These are phyloP conservation scores for Pelargonium myrrhifolium DNA, from an alignment of 441 rosid species.

Conservation along the genomic window DNA sequence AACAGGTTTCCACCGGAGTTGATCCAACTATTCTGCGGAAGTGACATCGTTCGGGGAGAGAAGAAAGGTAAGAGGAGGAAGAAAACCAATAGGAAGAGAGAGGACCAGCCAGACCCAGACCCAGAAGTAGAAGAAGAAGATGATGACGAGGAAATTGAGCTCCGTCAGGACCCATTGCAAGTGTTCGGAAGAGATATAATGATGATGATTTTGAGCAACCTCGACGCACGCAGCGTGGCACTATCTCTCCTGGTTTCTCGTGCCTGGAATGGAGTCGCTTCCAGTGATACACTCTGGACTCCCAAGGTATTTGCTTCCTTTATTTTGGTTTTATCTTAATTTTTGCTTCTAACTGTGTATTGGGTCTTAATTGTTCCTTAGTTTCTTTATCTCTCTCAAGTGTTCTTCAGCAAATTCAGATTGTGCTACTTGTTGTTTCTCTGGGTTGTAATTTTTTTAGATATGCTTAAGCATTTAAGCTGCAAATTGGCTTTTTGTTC, in stretches of 20 bases:
- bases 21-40: not conserved
- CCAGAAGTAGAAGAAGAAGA: slow-evolving; percentile 14
- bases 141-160: not conserved
- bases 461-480: too few relatives aligned
- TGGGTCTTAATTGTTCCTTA: too few relatives aligned
- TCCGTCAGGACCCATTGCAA: slow-evolving; percentile 35
- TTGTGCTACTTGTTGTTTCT: too few relatives aligned
- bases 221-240: slow-evolving; percentile 65
- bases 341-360: too few relatives aligned
- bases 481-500: too few relatives aligned
- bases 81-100: not conserved
- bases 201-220: slow-evolving; percentile 40
- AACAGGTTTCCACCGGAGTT: not conserved
- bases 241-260: slow-evolving; percentile 42
- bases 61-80: not conserved
- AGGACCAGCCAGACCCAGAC: too few relatives aligned
- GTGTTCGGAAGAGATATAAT: slow-evolving; percentile 53
- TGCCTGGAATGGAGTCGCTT: slow-evolving; percentile 44
- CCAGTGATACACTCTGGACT: slow-evolving; percentile 41
- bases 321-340: not conserved
- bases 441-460: too few relatives aligned
- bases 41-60: too few relatives aligned
- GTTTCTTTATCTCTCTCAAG: too few relatives aligned
- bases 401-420: too few relatives aligned
- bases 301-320: slow-evolving; percentile 27